These are phyloP conservation scores for Nitzschia sp. DNA, from an alignment of 108 stramenopile species.

Conservation along the genomic window DNA sequence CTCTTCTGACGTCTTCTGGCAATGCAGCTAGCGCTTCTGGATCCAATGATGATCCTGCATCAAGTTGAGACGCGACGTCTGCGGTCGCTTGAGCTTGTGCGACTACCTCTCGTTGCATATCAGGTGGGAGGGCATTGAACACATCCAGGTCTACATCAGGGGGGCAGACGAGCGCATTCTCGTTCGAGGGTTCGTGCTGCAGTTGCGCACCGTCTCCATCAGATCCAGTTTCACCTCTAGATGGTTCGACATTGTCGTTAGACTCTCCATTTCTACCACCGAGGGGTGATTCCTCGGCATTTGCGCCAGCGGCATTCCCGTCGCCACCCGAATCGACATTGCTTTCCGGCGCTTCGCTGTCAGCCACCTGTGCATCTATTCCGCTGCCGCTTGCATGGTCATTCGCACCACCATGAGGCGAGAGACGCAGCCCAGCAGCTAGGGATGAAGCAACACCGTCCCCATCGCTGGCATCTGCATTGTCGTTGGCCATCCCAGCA, in stretches of 20 bases:
- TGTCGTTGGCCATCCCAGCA: neutral
- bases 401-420: conserved; percentile 24
- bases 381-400: neutral
- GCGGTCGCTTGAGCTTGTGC: conserved; percentile 58
- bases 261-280: conserved; percentile 4
- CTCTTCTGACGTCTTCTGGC: conserved; percentile 92
- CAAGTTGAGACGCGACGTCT: conserved; percentile 69
- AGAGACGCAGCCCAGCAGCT: conserved; percentile 56
- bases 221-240: neutral
- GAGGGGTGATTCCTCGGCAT: neutral
- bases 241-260: neutral
- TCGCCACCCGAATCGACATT: neutral
- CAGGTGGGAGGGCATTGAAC: conserved; percentile 83
- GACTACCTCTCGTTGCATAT: conserved; percentile 93
- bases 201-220: neutral
- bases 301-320: neutral
- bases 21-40: conserved; percentile 93
- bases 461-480: conserved; percentile 27
- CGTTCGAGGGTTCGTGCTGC: conserved; percentile 14
- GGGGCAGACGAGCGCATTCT: conserved; percentile 73
- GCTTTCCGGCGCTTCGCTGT: neutral
- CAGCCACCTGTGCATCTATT: neutral
- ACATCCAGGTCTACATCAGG: conserved; percentile 91
- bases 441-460: conserved; percentile 53
- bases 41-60: conserved; percentile 83